Evolutionary conservation across 1,284 basidiomycete genomes (phyloP).

Genomic region (Cutaneotrichosporon sp.): DNA sequence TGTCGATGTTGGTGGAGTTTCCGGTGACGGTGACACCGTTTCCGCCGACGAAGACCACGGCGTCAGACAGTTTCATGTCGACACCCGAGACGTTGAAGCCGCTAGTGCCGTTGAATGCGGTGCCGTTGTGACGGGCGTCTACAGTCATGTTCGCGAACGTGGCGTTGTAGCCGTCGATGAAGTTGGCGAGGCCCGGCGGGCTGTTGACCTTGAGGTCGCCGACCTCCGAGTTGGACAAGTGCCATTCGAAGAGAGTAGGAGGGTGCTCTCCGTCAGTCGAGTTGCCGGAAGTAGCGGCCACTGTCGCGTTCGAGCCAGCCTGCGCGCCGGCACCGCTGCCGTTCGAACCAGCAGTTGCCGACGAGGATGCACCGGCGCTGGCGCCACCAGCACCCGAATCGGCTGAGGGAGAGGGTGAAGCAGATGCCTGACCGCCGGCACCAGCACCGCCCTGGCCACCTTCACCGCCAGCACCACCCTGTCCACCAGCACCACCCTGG

Average conservation of each 20-base stretch:
- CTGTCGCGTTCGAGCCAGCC: no score
- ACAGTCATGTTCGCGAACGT: background rate
- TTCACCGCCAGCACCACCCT: no score
- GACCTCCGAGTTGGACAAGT: background rate
- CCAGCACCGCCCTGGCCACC: no score
- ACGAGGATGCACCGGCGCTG: no score
- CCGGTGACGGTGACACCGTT: background rate
- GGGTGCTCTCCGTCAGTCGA: background rate
- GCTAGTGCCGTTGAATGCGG: background rate
- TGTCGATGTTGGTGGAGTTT: background rate
- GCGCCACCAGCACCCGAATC: no score
- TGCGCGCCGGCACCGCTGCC: no score
- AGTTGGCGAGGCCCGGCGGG: background rate
- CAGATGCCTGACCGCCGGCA: no score
- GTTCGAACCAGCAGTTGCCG: no score
- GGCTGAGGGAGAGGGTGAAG: no score
- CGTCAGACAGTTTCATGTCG: background rate
- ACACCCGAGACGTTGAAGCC: background rate
- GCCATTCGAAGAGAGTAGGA: background rate
- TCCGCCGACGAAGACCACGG: background rate
- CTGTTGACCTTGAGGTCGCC: background rate
- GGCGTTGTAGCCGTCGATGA: background rate
- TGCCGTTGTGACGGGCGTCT: background rate
- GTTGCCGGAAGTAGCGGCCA: no score
- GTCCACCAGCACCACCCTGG: no score